These are phyloP conservation scores for Diaporthe helianthi DNA, from an alignment of 2,329 filamentous ascomycete genomes.

Conservation along the genomic window DNA sequence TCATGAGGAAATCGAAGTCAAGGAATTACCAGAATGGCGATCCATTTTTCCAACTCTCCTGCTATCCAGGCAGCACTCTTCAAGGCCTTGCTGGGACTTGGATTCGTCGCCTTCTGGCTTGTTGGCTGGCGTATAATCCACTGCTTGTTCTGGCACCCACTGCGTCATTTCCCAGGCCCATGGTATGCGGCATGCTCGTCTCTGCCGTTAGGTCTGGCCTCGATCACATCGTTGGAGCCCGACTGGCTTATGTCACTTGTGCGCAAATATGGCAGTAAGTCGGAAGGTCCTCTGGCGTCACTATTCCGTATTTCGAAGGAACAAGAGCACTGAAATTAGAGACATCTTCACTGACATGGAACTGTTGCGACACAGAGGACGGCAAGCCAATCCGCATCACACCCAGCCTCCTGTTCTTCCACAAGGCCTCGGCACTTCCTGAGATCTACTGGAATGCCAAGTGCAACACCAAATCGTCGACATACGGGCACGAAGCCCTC, in stretches of 20 bases:
- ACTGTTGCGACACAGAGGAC: constrained; percentile 26
- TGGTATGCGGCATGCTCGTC: constrained; percentile 39
- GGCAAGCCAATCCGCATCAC: constrained; percentile 46
- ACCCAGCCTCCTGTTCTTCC: constrained; percentile 47
- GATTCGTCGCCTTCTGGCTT: neutral
- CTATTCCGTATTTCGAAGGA: neutral
- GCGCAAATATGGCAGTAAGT: constrained; percentile 37
- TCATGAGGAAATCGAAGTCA: neutral
- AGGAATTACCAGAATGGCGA: neutral
- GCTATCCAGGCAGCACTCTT: neutral
- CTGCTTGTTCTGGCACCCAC: constrained; percentile 39
- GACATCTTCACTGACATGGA: constrained; percentile 29
- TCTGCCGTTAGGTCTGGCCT: constrained; percentile 36
- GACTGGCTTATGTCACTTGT: constrained; percentile 38
- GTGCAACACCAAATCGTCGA: constrained; percentile 44
- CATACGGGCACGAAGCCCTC: constrained; percentile 46
- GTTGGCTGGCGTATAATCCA: constrained; percentile 26
- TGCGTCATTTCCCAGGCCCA: constrained; percentile 37
- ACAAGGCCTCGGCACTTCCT: constrained; percentile 44
- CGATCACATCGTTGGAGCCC: constrained; percentile 35
- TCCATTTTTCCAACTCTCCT: neutral
- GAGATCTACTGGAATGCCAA: constrained; percentile 50
- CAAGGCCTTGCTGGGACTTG: constrained; percentile 3
- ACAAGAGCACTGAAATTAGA: neutral
- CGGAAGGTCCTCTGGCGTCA: neutral